A percentile compares a stretch with the other conserved stretches of the same genome.
Evolutionary conservation across 163 green algal genomes (phyloP).

Genomic region (Coccomyxa subellipsoidea): DNA sequence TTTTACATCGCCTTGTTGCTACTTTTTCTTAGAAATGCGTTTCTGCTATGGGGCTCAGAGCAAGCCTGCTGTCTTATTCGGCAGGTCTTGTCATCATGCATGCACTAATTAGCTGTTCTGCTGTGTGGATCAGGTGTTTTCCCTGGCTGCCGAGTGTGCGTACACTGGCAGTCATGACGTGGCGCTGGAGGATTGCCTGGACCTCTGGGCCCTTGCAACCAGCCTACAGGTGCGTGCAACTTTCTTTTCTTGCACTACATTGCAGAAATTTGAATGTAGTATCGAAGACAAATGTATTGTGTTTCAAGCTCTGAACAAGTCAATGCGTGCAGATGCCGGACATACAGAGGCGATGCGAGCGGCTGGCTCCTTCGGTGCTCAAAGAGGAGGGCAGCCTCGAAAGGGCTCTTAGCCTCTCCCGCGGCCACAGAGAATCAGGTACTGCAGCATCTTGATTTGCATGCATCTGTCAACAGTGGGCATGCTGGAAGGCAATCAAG

Average conservation of each 20-base stretch:
- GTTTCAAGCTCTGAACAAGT: not conserved
- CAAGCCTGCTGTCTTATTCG: no score
- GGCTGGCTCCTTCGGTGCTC: not conserved
- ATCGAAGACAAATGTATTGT: not conserved
- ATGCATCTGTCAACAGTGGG: not conserved
- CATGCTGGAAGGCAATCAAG: not conserved
- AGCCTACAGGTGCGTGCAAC: not conserved
- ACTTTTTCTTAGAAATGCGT: no score
- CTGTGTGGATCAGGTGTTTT: not conserved
- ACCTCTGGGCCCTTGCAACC: slow-evolving; percentile 11
- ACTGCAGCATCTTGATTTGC: not conserved
- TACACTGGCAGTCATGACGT: not conserved
- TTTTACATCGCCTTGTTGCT: no score
- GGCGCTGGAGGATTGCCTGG: not conserved
- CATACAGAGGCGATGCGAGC: slow-evolving; percentile 6
- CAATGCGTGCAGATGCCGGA: slow-evolving; percentile 9
- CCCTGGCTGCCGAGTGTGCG: not conserved
- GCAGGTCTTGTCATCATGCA: no score
- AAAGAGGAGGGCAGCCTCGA: not conserved
- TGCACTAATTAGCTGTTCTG: no score
- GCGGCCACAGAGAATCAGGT: not conserved
- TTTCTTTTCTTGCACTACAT: no score
- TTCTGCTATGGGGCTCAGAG: no score
- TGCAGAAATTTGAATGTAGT: no score
- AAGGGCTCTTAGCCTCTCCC: not conserved